Base-by-base conservation (phyloP, 73 alveolate genomes). In the Stentor coeruleus region DNA sequence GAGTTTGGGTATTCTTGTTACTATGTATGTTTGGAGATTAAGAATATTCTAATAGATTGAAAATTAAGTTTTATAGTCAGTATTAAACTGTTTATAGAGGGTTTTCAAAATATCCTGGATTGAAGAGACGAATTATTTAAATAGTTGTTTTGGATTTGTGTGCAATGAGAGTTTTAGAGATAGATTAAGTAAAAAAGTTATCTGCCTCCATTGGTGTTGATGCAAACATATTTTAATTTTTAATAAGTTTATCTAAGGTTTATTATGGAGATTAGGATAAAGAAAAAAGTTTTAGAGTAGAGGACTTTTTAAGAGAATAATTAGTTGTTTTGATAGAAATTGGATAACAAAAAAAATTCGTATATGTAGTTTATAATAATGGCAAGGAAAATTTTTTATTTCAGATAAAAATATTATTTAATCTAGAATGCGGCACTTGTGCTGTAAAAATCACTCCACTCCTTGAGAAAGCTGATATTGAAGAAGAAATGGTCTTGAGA, bases 1-100 rank as follows among this genome's bases (percentile, higher is more conserved):
- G 77, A 6, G 66, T 40, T 39, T 83, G 89, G 84, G 74, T 73
- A 3, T 31, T 39, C 0, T 77, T 60, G 20, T 73, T 77, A 20
- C 74, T 83, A 1, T 40, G 37, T 15, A 66, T 83, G 14, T 30
- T 83, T 28, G 77, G 77, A 11, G 49, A 26, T n/a, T 31, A 28
- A 3, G 39, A 36, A 30, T 76, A 35, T n/a, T n/a, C 26, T n/a
- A 74, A 15, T 59, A 38, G 26, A 66, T 40, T 11, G 82, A 76
- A 41, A 58, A 73, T 31, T 30, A 14, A 2, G 77, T 20, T 6
- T 83, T 83, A 33, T 35, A 35, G 3, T 20, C 33, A 38, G 89
- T 72, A 77, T 2, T 26, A 66, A 66, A 20, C 37, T 66, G 20
- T 33, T 40, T 0, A 26, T 11, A 40, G 79, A 1, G 79, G 79